These are phyloP conservation scores for Cerrena zonata DNA, from an alignment of 1,284 basidiomycete species.

Conservation along the genomic window DNA sequence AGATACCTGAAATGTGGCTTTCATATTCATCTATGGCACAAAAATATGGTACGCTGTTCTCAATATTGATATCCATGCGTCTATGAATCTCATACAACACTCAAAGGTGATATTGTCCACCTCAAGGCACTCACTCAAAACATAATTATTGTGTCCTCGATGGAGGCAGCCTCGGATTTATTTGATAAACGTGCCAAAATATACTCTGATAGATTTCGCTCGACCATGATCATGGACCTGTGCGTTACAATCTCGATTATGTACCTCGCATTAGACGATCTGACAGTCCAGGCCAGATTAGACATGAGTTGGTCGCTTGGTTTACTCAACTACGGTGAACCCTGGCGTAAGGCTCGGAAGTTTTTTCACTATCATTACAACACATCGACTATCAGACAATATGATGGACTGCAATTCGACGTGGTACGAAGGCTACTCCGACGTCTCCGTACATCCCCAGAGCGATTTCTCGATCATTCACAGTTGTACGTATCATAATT, in stretches of 20 bases:
- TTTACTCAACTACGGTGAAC: conserved; percentile 33
- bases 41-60: conserved; percentile 1
- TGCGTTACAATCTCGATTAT: not conserved
- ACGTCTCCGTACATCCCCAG: conserved; percentile 15
- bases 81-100: not conserved
- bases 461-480: conserved; percentile 13
- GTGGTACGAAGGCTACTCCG: conserved; percentile 31
- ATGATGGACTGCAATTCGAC: conserved; percentile 12
- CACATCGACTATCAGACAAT: conserved; percentile 11
- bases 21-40: not conserved
- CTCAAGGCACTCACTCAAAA: conserved; percentile 20
- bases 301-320: conserved; percentile 33
- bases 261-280: not conserved
- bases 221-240: not conserved
- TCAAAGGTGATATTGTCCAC: conserved; percentile 22
- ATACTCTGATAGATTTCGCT: conserved; percentile 33
- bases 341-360: conserved; percentile 35
- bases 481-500: conserved; percentile 19
- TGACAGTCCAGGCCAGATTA: conserved; percentile 30
- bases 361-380: conserved; percentile 27
- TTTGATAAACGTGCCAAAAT: conserved; percentile 43
- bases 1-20: not conserved
- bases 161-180: conserved; percentile 42
- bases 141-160: conserved; percentile 26
- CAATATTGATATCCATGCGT: not conserved